phyloP scores from a whole-genome alignment of 768 basidiomycete genomes.

The Suillus tomentosus region DNA sequence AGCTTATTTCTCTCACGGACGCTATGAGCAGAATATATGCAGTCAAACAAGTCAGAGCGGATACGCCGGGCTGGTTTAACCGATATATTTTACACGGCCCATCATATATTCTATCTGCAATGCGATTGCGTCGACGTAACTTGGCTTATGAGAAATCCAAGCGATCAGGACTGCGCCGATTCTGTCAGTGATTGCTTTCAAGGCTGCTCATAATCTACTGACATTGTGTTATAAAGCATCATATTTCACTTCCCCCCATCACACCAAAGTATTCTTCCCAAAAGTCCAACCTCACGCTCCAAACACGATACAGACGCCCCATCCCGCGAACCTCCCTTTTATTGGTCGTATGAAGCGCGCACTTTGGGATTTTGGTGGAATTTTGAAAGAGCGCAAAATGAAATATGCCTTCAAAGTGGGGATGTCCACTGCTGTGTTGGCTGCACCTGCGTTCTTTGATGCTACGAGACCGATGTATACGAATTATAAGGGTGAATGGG shows the following conservation, averaged over 20 bases:
- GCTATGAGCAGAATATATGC: slow-evolving; percentile 79
- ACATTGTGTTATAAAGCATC: slow-evolving; percentile 40
- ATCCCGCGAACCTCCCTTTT: slow-evolving; percentile 56
- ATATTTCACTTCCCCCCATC: slow-evolving; percentile 55
- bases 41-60: slow-evolving; percentile 54
- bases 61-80: slow-evolving; percentile 41
- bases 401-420: slow-evolving; percentile 90
- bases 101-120: slow-evolving; percentile 22
- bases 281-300: slow-evolving; percentile 82
- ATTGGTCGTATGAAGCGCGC: slow-evolving; percentile 65
- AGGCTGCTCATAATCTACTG: not conserved
- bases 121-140: slow-evolving; percentile 21
- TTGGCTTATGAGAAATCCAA: slow-evolving; percentile 17
- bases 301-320: slow-evolving; percentile 82
- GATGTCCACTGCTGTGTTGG: slow-evolving; percentile 78
- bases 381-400: slow-evolving; percentile 70
- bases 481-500: slow-evolving; percentile 92
- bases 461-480: slow-evolving; percentile 75
- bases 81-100: slow-evolving; percentile 34
- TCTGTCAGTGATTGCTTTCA: slow-evolving; percentile 42
- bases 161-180: slow-evolving; percentile 31
- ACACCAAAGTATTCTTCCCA: slow-evolving; percentile 69
- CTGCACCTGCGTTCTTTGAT: slow-evolving; percentile 88
- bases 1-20: slow-evolving; percentile 79
- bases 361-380: slow-evolving; percentile 70